Base-by-base conservation (phyloP, 2,329 filamentous ascomycete genomes). In the Daldinia eschscholtzii region DNA sequence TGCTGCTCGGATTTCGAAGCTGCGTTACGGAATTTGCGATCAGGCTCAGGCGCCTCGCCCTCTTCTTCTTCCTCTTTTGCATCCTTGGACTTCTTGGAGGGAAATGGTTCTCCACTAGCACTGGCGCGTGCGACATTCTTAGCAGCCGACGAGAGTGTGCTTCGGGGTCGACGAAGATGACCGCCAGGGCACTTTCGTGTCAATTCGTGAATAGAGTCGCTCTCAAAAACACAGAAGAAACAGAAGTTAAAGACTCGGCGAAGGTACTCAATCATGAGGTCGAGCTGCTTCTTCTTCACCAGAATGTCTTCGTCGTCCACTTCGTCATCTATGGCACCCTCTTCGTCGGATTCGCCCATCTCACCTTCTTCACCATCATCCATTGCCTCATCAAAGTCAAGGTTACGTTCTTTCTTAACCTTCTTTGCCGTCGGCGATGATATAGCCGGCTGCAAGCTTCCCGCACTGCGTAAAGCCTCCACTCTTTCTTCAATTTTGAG, bases 221-320 rank as follows among this genome's bases (percentile, higher is more conserved):
- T 96, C 81, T 99, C 96, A 74, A 99, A 98, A 4, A 99, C 97
- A 79, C 96, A 99, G 84, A 98, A 99, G 85, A 99, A 98, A 84
- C 96, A 99, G 83, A 99, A 98, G 82, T 96, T 98, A 86, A 97
- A 97, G 59, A 99, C 96, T 15, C 96, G 91, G 59, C 96, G 93
- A 67, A 99, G 87, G 79, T 99, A 99, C 82, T 99, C 96, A 60
- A 98, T 96, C 80, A 97, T 87, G 39, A 99, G 85, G 81, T 99
- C 96, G 57, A 99, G 88, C 77, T 96, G 94, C 85, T 99, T 98
- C 87, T 98, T 98, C 85, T 97, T 96, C 44, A 91, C 87, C 61
- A 98, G 80, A 42, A 98, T 84, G 44, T 98, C 93, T 77, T 97
- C 93, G 75, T 97, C 93, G 74, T 99, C 95, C 37, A 91, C 86